These are phyloP conservation scores for Pichia manshurica DNA, from an alignment of 805 yeast genomes.

Conservation along the genomic window DNA sequence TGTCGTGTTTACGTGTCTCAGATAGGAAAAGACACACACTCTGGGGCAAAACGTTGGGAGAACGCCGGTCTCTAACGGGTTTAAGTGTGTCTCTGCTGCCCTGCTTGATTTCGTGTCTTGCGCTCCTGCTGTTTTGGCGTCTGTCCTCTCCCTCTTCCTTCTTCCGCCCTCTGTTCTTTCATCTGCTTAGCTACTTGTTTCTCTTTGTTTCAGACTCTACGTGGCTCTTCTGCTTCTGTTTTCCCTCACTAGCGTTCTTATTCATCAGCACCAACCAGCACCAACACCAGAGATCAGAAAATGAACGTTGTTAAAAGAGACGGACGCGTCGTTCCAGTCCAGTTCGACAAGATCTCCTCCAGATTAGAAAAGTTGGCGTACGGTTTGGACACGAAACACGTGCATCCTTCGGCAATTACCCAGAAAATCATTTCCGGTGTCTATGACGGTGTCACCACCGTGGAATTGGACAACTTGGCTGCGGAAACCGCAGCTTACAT, in stretches of 20 bases:
- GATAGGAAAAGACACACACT: too few species aligned
- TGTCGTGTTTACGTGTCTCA: slow-evolving; percentile 1
- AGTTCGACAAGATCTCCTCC: slow-evolving; percentile 95
- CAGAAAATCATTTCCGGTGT: slow-evolving; percentile 95
- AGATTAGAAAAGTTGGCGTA: slow-evolving; percentile 89
- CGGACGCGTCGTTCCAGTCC: slow-evolving; percentile 91
- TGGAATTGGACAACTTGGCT: slow-evolving; percentile 72
- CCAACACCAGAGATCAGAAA: slow-evolving; percentile 3
- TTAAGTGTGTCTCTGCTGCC: neutral
- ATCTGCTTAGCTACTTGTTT: neutral
- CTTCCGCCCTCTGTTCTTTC: neutral
- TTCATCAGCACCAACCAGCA: neutral
- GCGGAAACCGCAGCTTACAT: slow-evolving; percentile 97
- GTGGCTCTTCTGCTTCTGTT: neutral
- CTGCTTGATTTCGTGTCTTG: neutral
- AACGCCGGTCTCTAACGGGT: too few species aligned
- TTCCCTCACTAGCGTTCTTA: neutral
- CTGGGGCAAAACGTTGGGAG: too few species aligned
- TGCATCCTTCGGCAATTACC: slow-evolving; percentile 93
- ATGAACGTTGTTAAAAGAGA: slow-evolving; percentile 90
- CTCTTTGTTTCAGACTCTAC: neutral
- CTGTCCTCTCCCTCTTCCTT: neutral
- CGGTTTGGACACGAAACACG: slow-evolving; percentile 85
- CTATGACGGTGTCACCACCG: slow-evolving; percentile 93
- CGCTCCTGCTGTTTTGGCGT: neutral